Conservation (phyloP, 176 grass and related monocot species). For the Rhynchospora tenuis region DNA sequence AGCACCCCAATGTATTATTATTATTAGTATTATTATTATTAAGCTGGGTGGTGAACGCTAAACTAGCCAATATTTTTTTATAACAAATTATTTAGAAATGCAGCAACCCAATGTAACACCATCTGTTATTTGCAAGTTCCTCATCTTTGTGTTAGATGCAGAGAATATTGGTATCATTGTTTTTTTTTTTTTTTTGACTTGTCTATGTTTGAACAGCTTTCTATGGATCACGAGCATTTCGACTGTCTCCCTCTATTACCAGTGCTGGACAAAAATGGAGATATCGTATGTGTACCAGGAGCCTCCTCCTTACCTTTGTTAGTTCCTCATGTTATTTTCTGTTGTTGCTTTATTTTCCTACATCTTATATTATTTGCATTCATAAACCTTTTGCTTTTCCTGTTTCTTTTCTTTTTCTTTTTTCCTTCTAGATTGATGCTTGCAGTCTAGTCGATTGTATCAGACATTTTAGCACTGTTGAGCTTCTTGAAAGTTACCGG, state of each 20-base stretch:
- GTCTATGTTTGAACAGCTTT: slow-evolving; percentile 50
- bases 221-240: slow-evolving; percentile 80
- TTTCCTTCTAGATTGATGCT: slow-evolving; percentile 48
- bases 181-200: slow-evolving; percentile 20
- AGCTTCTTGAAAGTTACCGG: slow-evolving; percentile 74
- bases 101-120: not conserved
- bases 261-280: slow-evolving; percentile 50
- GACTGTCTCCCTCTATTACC: slow-evolving; percentile 69
- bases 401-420: slow-evolving; percentile 14
- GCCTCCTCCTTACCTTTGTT: slow-evolving; percentile 33
- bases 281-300: slow-evolving; percentile 71
- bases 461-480: slow-evolving; percentile 56
- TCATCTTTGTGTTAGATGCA: slow-evolving; percentile 14
- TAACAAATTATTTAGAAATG: too few species aligned
- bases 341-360: not conserved
- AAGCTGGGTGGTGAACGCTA: too few species aligned
- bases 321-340: slow-evolving; percentile 31
- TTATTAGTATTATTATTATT: too few species aligned
- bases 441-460: slow-evolving; percentile 76
- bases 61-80: too few species aligned
- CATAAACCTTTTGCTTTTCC: slow-evolving; percentile 15
- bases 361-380: slow-evolving; percentile 5
- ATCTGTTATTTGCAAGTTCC: not conserved
- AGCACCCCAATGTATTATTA: not conserved
- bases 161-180: not conserved